Conservation (phyloP, 306 rosid genomes). For the Senna tora region DNA sequence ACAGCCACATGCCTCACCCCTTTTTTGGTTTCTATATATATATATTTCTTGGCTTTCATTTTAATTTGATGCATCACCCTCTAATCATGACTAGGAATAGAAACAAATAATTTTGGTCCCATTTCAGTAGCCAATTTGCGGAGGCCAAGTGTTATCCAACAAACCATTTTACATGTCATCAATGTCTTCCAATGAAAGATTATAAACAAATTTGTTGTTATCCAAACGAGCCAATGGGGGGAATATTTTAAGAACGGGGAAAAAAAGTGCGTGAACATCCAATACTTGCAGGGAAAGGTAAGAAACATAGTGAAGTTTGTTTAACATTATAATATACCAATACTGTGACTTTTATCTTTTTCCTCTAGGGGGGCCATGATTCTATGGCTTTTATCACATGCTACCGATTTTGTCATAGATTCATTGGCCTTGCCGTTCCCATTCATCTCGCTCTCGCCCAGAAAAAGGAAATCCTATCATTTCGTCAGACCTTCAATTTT, state of each 20-base stretch:
- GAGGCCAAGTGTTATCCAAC: slow-evolving; percentile 39
- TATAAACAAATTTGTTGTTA: not conserved
- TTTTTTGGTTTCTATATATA: not conserved
- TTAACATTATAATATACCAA: not conserved
- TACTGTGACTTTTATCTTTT: not conserved
- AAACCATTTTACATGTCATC: slow-evolving; percentile 33
- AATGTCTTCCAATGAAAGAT: slow-evolving; percentile 5
- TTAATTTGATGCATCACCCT: slow-evolving; percentile 50
- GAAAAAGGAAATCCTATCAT: not conserved
- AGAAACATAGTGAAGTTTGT: not conserved
- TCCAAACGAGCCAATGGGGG: not conserved
- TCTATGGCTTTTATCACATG: slow-evolving; percentile 30
- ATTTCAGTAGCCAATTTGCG: slow-evolving; percentile 38
- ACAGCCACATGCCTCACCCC: slow-evolving; percentile 47
- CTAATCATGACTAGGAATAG: slow-evolving; percentile 59
- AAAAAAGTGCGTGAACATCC: not conserved
- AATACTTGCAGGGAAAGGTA: slow-evolving; percentile 6
- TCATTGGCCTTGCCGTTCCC: slow-evolving; percentile 19
- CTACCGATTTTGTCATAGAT: slow-evolving; percentile 20
- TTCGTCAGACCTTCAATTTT: slow-evolving; percentile 16
- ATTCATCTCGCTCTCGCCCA: not conserved
- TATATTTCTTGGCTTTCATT: slow-evolving; percentile 33
- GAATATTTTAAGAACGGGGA: not conserved
- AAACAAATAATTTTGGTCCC: slow-evolving; percentile 53
- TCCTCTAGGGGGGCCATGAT: not conserved